Percentiles rank a stretch among this genome's conserved stretches.
Evolutionary conservation across 2,329 filamentous ascomycete genomes (phyloP).

Genomic region (Calonectria pauciramosa): DNA sequence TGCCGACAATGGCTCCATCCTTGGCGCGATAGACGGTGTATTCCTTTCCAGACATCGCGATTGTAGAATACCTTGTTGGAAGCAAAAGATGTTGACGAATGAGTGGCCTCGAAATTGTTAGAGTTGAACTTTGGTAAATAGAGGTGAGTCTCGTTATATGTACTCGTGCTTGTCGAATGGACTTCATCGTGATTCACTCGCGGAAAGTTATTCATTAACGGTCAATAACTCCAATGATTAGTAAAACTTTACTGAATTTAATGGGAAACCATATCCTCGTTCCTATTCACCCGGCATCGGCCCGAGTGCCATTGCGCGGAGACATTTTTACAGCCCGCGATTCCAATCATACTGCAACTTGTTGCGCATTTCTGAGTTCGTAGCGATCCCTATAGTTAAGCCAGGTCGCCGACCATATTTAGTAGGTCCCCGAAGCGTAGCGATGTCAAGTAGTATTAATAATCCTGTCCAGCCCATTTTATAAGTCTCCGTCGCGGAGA

Average conservation of each 20-base stretch:
- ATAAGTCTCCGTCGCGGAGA: neutral
- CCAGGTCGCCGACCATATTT: neutral
- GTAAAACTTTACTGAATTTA: too few relatives aligned
- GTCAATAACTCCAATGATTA: neutral
- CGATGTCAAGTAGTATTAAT: neutral
- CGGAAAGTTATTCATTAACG: neutral
- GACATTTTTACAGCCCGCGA: neutral
- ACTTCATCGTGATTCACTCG: neutral
- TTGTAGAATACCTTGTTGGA: neutral
- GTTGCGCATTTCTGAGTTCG: too few relatives aligned
- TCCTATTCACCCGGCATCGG: neutral
- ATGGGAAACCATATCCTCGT: too few relatives aligned
- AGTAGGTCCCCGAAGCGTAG: neutral
- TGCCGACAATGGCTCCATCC: neutral
- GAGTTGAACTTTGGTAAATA: neutral
- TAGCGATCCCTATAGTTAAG: too few relatives aligned
- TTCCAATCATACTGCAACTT: neutral
- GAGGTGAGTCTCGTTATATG: neutral
- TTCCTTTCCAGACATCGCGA: neutral
- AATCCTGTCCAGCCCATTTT: neutral
- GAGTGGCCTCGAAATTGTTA: neutral
- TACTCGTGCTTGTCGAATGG: neutral
- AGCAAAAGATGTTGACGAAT: neutral
- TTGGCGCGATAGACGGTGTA: constrained; percentile 22
- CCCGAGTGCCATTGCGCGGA: neutral